These are phyloP conservation scores for Malassezia equina DNA, from an alignment of 1,284 basidiomycete species.

Conservation along the genomic window DNA sequence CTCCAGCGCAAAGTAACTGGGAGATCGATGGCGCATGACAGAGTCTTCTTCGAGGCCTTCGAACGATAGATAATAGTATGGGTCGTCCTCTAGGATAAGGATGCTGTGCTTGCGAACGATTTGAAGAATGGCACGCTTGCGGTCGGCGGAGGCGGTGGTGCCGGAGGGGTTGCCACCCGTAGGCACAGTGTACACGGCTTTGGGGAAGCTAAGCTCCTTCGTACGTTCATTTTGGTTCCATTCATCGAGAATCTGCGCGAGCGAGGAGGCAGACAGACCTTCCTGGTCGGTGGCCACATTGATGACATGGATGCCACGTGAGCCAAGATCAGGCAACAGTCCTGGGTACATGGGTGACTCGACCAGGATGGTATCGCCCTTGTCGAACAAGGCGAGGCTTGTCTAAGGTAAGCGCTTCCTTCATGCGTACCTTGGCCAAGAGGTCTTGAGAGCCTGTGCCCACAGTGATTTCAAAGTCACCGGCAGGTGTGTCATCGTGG, in stretches of 20 bases:
- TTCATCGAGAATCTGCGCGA: slow-evolving; percentile 61
- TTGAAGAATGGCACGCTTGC: slow-evolving; percentile 66
- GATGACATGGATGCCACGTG: slow-evolving; percentile 23
- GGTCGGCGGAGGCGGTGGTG: slow-evolving; percentile 51
- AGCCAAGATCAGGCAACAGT: slow-evolving; percentile 31
- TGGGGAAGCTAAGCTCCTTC: slow-evolving; percentile 59
- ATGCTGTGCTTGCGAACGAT: slow-evolving; percentile 50
- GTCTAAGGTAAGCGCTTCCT: slow-evolving; percentile 35
- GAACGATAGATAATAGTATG: slow-evolving; percentile 41
- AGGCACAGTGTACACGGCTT: slow-evolving; percentile 67
- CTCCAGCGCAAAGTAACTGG: slow-evolving; percentile 41
- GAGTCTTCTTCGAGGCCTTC: slow-evolving; percentile 35
- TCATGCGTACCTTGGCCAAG: slow-evolving; percentile 58
- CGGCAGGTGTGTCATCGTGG: slow-evolving; percentile 19
- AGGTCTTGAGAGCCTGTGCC: slow-evolving; percentile 80
- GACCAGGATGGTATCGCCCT: slow-evolving; percentile 69
- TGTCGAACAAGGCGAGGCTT: slow-evolving; percentile 59
- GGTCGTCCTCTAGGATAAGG: slow-evolving; percentile 36
- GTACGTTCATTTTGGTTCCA: slow-evolving; percentile 58
- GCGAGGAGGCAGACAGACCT: slow-evolving; percentile 60
- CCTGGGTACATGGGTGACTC: slow-evolving; percentile 74
- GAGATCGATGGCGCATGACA: slow-evolving; percentile 21
- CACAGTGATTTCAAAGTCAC: slow-evolving; percentile 54
- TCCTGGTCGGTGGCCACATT: slow-evolving; percentile 67
- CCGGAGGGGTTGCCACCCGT: slow-evolving; percentile 48